Evolutionary conservation across 805 yeast species (phyloP), one percentile per base, ranked within the genome.

Genomic region (Kluyveromyces lactis): DNA sequence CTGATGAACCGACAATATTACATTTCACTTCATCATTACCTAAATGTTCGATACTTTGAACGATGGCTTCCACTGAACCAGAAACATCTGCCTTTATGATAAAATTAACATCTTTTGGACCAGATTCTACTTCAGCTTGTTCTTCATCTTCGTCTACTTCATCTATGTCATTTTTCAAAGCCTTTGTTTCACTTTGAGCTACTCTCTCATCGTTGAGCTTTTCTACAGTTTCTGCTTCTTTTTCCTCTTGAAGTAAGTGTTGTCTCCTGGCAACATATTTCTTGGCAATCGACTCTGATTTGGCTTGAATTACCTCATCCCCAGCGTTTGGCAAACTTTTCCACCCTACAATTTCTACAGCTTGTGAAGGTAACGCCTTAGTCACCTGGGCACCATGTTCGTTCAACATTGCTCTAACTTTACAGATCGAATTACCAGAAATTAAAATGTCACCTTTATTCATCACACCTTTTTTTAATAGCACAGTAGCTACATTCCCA

Each of bases 311-410:
- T 1, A 85, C 77, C 46, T 75, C 75, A 46, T 86, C 95, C 8
- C 98, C 98, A 9, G 95, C 92, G 38, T 76, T 84, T 0, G 97
- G 97, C 27, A 89, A 63, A 26, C 79, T 89, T 55, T 83, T 87
- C 98, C 98, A 92, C 1, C 98, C 98, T 56, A 85, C 72, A 6
- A 92, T 69, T 52, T 86, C 95, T 1, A 86, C 94, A 0, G 97
- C 96, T 7, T 83, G 79, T 0, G 95, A 81, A 0, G 98, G 97
- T 1, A 77, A 75, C 0, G 95, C 97, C 23, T 58, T 43, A 42
- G 77, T 74, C 7, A 86, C 60, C 0, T 68, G 42, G 46, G 77
- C 77, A 3, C 90, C 89, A 42, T 64, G 56, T 47, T 86, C 95
- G 58, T 86, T 84, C 41, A 71, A 72, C 73, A 92, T 73, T 13